Evolutionary conservation across 2,329 filamentous ascomycete species (phyloP).

Genomic region (Penicillium palitans): DNA sequence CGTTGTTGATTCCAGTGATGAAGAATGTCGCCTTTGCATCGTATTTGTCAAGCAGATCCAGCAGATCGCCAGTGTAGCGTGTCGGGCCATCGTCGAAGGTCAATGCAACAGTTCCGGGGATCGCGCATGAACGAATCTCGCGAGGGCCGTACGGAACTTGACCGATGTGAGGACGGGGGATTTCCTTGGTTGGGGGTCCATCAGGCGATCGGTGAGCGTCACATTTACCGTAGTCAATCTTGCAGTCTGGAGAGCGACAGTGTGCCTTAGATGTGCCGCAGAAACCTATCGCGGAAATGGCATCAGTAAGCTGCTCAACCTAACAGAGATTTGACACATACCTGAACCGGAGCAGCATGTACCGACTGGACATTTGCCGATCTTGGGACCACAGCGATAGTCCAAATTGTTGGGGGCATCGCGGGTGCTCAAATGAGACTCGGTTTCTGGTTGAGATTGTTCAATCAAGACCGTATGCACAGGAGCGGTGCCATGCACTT

Average conservation of each 20-base stretch:
- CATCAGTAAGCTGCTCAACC: not conserved
- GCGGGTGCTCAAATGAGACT: constrained; percentile 14
- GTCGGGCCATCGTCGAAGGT: constrained; percentile 69
- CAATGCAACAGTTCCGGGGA: constrained; percentile 62
- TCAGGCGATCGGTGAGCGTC: constrained; percentile 39
- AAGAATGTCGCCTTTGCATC: constrained; percentile 68
- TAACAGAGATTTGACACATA: constrained; percentile 18
- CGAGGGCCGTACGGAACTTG: constrained; percentile 38
- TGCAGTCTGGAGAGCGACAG: constrained; percentile 44
- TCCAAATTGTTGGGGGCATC: constrained; percentile 18
- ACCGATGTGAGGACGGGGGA: constrained; percentile 40
- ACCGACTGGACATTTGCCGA: constrained; percentile 36
- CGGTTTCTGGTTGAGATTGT: not conserved
- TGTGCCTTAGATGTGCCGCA: constrained; percentile 40
- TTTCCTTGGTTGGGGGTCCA: constrained; percentile 37
- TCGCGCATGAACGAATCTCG: constrained; percentile 42
- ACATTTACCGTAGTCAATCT: constrained; percentile 42
- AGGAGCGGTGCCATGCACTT: not conserved
- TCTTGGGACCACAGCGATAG: constrained; percentile 38
- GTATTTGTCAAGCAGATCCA: constrained; percentile 61
- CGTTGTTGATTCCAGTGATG: constrained; percentile 54
- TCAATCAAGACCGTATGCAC: constrained; percentile 6
- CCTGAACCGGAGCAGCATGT: constrained; percentile 44
- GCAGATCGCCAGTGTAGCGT: constrained; percentile 60
- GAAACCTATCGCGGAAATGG: constrained; percentile 31